phyloP scores from a whole-genome alignment of 306 rosid genomes.

The Medicago ruthenica region DNA sequence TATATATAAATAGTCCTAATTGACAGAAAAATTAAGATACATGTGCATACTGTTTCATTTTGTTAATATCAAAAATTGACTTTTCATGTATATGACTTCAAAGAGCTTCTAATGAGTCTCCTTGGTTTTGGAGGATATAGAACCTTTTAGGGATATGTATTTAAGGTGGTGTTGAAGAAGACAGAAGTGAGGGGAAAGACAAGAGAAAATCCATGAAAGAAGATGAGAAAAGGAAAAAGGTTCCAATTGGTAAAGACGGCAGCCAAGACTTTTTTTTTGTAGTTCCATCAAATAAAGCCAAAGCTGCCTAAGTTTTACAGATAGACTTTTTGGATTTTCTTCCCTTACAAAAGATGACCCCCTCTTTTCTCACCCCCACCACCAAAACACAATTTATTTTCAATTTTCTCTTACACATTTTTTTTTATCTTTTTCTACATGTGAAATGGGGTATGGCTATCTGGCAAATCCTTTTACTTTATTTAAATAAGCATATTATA shows the following conservation, averaged over 20 bases:
- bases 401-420: conserved; percentile 12
- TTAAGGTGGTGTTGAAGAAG: conserved; percentile 33
- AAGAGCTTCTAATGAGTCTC: conserved; percentile 24
- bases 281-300: conserved; percentile 59
- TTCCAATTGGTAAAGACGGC: conserved; percentile 56
- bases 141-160: conserved; percentile 13
- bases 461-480: conserved; percentile 17
- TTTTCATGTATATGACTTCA: background rate
- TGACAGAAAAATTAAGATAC: too few relatives aligned
- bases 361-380: background rate
- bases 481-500: too few relatives aligned
- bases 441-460: background rate
- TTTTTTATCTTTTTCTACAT: background rate
- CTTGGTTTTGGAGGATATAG: conserved; percentile 12
- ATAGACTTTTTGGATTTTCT: conserved; percentile 48
- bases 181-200: conserved; percentile 44
- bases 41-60: background rate
- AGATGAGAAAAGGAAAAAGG: conserved; percentile 39
- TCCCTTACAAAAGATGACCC: conserved; percentile 43
- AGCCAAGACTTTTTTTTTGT: conserved; percentile 38
- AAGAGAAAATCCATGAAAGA: conserved; percentile 11
- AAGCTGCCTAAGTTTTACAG: conserved; percentile 68
- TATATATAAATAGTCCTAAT: too few relatives aligned
- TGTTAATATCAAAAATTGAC: background rate
- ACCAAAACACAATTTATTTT: background rate